Base-by-base conservation (phyloP, 352 stramenopile genomes). In the Pythium brachiatum region DNA sequence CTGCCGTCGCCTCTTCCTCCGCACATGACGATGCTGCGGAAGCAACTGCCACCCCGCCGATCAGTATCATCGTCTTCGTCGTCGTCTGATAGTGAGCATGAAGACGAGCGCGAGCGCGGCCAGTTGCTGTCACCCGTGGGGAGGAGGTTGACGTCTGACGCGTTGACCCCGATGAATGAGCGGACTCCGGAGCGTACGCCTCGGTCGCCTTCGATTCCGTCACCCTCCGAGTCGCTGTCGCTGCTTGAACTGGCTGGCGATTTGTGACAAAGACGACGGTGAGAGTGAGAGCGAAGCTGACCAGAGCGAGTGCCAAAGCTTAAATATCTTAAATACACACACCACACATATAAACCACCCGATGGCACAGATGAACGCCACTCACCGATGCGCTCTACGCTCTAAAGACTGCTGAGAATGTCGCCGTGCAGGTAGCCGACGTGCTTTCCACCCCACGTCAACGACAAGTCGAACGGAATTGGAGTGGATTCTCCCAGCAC, bases 391-490 rank as follows among this genome's bases (percentile, higher is more conserved):
- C 27, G 48, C 26, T 38, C 27, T 7, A 55, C 48, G 27, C 27
- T 5, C 60, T 66, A 73, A 20, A 74, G 58, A 25, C 57, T 54
- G 34, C 64, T 63, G 25, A 79, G 55, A 39, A 86, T 78, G 57
- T 84, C 78, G 20, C 75, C 75, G 46, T 86, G 78, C 11, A 86
- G 60, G 38, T 74, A 86, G 11, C 77, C 77, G 18, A 88, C 79
- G 48, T 90, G 78, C 50, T 85, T 90, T 53, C 78, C 79, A 51
- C 78, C 78, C 83, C 83, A 92, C 3, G 83, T 90, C 7, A 92
- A 75, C 26, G 60, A 67, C 9, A 92, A 61, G 60, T 92, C 81
- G 38, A 92, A 90, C 20, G 82, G 79, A 20, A 88, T 85, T 11
- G 75, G 74, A 11, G 75, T 57, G 1, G 72, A 75, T 18, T 86